Evolutionary conservation across 1,284 basidiomycete species (phyloP).

Genomic region (Trametes versicolor): DNA sequence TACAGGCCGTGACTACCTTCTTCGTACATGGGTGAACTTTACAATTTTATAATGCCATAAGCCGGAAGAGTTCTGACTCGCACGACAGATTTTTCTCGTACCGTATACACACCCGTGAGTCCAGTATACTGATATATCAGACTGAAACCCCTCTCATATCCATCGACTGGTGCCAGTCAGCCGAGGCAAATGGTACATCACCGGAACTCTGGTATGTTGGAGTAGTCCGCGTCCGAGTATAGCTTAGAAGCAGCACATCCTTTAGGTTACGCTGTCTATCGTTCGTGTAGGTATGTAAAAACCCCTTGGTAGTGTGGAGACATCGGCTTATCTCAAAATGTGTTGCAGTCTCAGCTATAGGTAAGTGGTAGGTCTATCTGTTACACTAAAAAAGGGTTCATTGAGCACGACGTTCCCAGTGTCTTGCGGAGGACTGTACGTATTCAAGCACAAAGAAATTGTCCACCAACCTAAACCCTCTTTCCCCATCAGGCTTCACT

Average conservation of each 20-base stretch:
- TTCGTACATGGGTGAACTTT: background rate
- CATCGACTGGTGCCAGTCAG: constrained; percentile 18
- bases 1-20: constrained; percentile 1
- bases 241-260: background rate
- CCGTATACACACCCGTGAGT: constrained; percentile 25
- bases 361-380: background rate
- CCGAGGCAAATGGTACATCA: constrained; percentile 21
- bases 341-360: background rate
- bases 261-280: background rate
- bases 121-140: no score
- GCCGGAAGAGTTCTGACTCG: background rate
- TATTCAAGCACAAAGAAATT: background rate
- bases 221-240: no score
- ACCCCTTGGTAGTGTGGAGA: no score
- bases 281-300: constrained; percentile 1
- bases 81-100: constrained; percentile 26
- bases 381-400: background rate
- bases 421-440: background rate
- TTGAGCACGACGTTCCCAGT: background rate
- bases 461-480: no score
- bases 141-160: background rate
- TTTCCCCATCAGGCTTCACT: background rate
- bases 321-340: background rate
- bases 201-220: constrained; percentile 18
- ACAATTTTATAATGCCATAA: background rate